Evolutionary conservation across 2,329 filamentous ascomycete species (phyloP).

Genomic region (Aspergillus novofumigatus): DNA sequence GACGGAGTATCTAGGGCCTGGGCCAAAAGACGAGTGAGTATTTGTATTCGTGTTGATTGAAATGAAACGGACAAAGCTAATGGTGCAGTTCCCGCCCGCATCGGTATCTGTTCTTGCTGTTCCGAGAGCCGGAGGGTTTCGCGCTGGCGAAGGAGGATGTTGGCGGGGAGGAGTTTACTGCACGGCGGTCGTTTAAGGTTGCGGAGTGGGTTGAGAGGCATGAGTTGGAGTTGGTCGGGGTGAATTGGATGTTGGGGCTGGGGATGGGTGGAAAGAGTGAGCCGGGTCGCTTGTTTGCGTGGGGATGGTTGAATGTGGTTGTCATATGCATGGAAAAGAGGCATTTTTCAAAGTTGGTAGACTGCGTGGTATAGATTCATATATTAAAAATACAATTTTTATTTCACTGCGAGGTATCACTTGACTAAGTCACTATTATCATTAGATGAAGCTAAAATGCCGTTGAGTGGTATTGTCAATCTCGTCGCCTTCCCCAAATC

Average conservation of each 20-base stretch:
- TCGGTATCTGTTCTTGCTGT: slow-evolving; percentile 14
- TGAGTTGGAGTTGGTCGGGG: slow-evolving; percentile 8
- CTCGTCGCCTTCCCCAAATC: neutral
- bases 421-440: neutral
- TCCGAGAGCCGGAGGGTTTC: slow-evolving; percentile 8
- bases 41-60: neutral
- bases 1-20: slow-evolving; percentile 15
- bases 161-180: slow-evolving; percentile 13
- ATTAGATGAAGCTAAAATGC: neutral
- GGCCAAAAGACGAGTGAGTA: slow-evolving; percentile 16
- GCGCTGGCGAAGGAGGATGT: slow-evolving; percentile 9
- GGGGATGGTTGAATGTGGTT: too few species aligned
- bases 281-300: neutral
- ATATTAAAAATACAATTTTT: neutral
- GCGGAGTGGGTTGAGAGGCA: slow-evolving; percentile 8
- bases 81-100: slow-evolving; percentile 8
- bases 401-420: neutral
- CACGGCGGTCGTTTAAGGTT: slow-evolving; percentile 11
- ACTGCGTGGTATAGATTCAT: neutral
- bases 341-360: neutral
- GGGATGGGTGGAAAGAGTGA: slow-evolving; percentile 13
- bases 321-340: neutral
- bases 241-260: slow-evolving; percentile 16
- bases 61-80: neutral
- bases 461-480: neutral